Percentiles rank a stretch among this genome's conserved stretches.
phyloP scores from a whole-genome alignment of 768 basidiomycete genomes.

The Nidularia pulvinata region DNA sequence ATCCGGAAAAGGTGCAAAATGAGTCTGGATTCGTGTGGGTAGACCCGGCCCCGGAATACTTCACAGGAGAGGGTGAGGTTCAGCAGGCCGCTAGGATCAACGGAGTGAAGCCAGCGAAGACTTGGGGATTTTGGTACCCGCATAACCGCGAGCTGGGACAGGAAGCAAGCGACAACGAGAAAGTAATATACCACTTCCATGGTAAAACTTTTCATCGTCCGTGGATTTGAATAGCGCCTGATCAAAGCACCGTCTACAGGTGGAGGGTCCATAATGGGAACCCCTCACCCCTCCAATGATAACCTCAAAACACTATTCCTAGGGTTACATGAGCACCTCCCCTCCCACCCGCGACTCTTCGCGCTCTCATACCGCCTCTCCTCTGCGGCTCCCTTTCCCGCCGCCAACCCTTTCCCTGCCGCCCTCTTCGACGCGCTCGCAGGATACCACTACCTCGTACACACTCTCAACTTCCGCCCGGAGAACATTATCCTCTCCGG shows the following conservation, averaged over 20 bases:
- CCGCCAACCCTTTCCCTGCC: constrained; percentile 45
- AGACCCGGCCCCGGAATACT: neutral
- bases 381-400: neutral
- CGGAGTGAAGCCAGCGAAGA: neutral
- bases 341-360: neutral
- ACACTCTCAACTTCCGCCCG: constrained; percentile 36
- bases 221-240: too few species aligned
- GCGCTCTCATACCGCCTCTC: neutral
- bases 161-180: neutral
- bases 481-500: constrained; percentile 44
- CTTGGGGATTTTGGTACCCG: neutral
- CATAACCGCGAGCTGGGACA: neutral
- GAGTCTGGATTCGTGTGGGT: neutral
- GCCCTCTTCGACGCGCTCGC: constrained; percentile 51
- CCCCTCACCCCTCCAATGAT: neutral
- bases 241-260: too few species aligned
- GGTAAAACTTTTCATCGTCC: neutral
- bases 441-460: constrained; percentile 48
- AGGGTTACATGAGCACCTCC: neutral
- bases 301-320: too few species aligned
- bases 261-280: too few species aligned
- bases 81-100: neutral
- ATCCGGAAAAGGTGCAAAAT: neutral
- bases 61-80: neutral
- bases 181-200: neutral